These are phyloP conservation scores for Eucalyptus curtisii DNA, from an alignment of 345 rosid species.

Conservation along the genomic window DNA sequence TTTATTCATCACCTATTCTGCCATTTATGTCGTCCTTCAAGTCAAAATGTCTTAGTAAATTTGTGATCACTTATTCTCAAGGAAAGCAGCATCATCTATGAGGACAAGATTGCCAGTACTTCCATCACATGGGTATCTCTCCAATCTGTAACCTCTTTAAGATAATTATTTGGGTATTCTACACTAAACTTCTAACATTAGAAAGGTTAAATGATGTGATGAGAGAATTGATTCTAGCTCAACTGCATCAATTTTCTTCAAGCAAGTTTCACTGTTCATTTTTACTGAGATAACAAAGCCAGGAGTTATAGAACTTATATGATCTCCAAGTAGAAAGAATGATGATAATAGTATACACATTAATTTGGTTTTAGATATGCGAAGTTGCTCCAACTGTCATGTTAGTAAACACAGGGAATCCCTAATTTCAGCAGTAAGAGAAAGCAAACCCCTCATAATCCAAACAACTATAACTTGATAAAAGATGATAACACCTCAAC, in stretches of 20 bases:
- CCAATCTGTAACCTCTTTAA: not conserved
- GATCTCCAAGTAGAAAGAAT: not conserved
- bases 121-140: not conserved
- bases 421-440: not conserved
- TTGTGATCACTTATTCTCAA: not conserved
- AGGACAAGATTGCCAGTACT: not conserved
- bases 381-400: not conserved
- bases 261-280: not conserved
- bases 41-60: not conserved
- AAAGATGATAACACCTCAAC: constrained; percentile 55
- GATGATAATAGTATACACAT: not conserved
- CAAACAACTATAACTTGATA: not conserved
- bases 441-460: not conserved
- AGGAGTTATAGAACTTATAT: not conserved
- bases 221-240: not conserved
- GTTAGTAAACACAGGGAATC: not conserved
- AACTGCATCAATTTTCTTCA: not conserved
- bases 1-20: not conserved
- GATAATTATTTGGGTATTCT: not conserved
- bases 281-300: not conserved
- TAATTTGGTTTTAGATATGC: not conserved
- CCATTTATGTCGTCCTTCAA: not conserved
- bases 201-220: not conserved
- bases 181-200: not conserved
- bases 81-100: not conserved